These are phyloP conservation scores for Lathyrus oleraceus DNA, from an alignment of 306 rosid species.

Conservation along the genomic window DNA sequence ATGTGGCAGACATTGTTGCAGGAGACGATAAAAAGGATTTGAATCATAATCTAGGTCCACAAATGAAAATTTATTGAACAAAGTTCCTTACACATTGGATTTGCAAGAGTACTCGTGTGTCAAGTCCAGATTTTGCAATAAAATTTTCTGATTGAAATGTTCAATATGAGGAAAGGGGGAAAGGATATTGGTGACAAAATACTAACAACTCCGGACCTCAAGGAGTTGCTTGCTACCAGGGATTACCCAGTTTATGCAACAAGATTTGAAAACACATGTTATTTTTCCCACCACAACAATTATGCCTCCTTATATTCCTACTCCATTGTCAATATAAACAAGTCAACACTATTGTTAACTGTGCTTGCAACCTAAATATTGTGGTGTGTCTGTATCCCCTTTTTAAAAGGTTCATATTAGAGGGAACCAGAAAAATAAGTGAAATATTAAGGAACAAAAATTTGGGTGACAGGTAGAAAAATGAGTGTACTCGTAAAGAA, in stretches of 20 bases:
- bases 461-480: no score
- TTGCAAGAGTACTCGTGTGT: neutral
- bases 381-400: neutral
- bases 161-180: neutral
- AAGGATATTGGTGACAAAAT: neutral
- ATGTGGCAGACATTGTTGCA: neutral
- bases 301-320: neutral
- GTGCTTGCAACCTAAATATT: neutral
- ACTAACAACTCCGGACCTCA: neutral
- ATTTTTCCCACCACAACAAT: neutral
- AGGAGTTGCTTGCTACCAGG: neutral
- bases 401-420: neutral
- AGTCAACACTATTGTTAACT: neutral
- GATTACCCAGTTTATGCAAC: neutral
- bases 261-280: neutral
- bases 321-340: neutral
- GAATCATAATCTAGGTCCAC: neutral
- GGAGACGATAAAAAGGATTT: neutral
- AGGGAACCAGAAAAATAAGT: neutral
- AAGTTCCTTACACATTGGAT: slow-evolving; percentile 11
- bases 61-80: neutral
- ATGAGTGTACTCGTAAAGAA: no score
- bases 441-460: neutral
- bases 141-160: slow-evolving; percentile 1
- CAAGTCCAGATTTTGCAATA: neutral